A percentile compares a stretch with the other conserved stretches of the same genome.
phyloP scores from a whole-genome alignment of 2,329 filamentous ascomycete genomes.

The Ascochyta rabiei region DNA sequence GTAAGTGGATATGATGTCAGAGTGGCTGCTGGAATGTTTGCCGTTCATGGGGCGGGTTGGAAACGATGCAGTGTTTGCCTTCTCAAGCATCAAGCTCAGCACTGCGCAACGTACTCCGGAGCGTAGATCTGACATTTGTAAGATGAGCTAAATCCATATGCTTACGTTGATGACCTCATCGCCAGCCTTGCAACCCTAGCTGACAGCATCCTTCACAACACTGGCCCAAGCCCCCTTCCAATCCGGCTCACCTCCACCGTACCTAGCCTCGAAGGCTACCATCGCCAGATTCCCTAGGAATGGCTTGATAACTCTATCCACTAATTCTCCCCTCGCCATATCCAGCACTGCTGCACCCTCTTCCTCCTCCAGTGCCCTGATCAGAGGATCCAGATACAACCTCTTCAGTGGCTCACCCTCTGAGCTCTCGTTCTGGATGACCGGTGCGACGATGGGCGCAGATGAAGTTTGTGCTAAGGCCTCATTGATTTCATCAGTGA shows the following conservation, averaged over 20 bases:
- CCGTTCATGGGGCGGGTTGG: too few species aligned
- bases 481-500: slow-evolving; percentile 85
- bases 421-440: background rate
- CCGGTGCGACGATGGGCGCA: background rate
- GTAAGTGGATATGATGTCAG: too few species aligned
- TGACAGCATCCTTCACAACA: slow-evolving; percentile 36
- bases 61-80: too few species aligned
- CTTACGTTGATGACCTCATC: background rate
- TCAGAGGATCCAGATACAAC: slow-evolving; percentile 53
- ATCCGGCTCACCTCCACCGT: slow-evolving; percentile 70
- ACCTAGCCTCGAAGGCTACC: slow-evolving; percentile 89
- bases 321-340: slow-evolving; percentile 65
- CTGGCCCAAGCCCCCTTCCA: slow-evolving; percentile 42
- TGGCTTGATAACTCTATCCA: slow-evolving; percentile 78
- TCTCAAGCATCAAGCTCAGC: too few species aligned
- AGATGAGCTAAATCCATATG: too few species aligned
- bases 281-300: slow-evolving; percentile 95
- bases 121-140: too few species aligned
- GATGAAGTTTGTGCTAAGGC: slow-evolving; percentile 57
- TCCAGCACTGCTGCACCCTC: slow-evolving; percentile 56
- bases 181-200: background rate
- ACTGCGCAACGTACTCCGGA: too few species aligned
- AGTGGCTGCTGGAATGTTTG: too few species aligned
- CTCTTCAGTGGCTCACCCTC: slow-evolving; percentile 35
- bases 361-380: slow-evolving; percentile 40